Base-by-base conservation (phyloP, 345 rosid genomes). In the Hibiscus tridactylites region DNA sequence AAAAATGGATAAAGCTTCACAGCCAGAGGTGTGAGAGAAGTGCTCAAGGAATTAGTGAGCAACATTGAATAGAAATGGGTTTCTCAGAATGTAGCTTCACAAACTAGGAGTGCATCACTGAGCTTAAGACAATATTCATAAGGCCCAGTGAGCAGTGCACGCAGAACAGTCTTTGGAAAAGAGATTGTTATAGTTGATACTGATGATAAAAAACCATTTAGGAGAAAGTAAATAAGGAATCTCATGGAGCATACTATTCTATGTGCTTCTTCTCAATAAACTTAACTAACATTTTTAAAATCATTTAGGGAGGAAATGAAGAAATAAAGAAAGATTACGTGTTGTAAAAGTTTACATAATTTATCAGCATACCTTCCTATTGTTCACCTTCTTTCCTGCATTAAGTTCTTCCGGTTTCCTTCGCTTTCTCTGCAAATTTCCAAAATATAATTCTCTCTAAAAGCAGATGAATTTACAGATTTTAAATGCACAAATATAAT, bases 391-490 rank as follows among this genome's bases (percentile, higher is more conserved):
- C 84, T 78, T 91, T 17, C 89, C 97, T 52, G 68, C 21, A 47
- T 70, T 77, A 63, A 77, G 74, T 52, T 93, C 97, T 66, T 91
- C 94, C 53, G 84, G 76, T 86, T 91, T 93, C 81, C 96, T 88
- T 79, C 97, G 83, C 80, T 95, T 95, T 81, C 93, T 87, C 99
- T 95, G 85, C 31, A 37, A 72, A 77, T 80, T 69, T 77, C 44
- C 53, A 50, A 79, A 44, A 44, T 73, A 70, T 59, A 65, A 50
- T 58, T 35, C 52, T 73, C 16, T 37, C 56, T 50, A 54, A 44
- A 61, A 71, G 62, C 67, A 60, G 57, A 54, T 3, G 24, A 68
- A 68, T 28, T 21, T 29, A 68, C 9, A 16, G 26, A 28, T 50
- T 47, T 47, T 26, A 13, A 47, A 68, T 50, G 2, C 6, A n/a